Conservation (phyloP, 2,329 filamentous ascomycete genomes). For the Cephalotrichum gorgonifer region DNA sequence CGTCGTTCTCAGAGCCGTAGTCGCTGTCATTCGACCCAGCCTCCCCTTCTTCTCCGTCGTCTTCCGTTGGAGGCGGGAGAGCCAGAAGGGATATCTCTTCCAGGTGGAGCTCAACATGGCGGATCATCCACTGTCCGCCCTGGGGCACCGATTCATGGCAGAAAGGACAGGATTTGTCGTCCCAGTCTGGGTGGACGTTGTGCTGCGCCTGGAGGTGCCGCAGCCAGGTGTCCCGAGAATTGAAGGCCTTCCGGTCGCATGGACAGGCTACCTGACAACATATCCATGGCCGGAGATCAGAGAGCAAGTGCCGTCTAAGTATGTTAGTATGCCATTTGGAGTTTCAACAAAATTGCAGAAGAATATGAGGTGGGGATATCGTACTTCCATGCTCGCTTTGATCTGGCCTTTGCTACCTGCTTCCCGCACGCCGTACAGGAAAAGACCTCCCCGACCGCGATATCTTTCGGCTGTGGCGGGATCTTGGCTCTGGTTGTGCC, state of each 20-base stretch:
- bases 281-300: neutral
- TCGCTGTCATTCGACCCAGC: too few species aligned
- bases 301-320: neutral
- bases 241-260: neutral
- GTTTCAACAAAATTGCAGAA: too few species aligned
- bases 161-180: neutral
- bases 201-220: neutral
- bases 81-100: neutral
- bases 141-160: neutral
- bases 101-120: neutral
- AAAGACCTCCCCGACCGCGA: neutral
- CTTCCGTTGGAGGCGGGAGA: too few species aligned
- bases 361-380: too few species aligned
- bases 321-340: too few species aligned
- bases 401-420: neutral
- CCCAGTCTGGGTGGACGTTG: neutral
- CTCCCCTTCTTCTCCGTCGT: too few species aligned
- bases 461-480: neutral
- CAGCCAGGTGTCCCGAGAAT: neutral
- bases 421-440: neutral
- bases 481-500: neutral
- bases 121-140: neutral
- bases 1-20: too few species aligned
- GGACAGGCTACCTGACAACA: neutral
- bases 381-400: neutral